Evolutionary conservation across 2,329 filamentous ascomycete species (phyloP), one percentile per base, ranked within the genome.

Genomic region (Alternaria atra): DNA sequence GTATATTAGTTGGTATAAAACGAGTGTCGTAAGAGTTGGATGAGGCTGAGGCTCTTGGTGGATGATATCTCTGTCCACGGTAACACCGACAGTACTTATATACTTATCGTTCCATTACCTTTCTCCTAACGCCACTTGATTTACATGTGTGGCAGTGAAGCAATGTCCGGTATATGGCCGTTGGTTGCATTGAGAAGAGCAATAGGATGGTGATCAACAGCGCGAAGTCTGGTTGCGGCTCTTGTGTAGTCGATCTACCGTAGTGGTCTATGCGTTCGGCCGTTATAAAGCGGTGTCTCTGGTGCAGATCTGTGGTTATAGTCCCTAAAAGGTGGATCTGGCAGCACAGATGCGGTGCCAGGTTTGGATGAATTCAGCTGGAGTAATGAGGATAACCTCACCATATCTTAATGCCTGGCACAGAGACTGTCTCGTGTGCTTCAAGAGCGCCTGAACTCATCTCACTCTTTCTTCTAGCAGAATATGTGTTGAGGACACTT

Each of bases 91-190:
- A 37, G 46, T 50, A 17, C 46, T 50, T 50, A 50, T 50, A 50
- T 50, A 50, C 46, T 25, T 13, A 37, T 15, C 20, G 23, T 35
- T 37, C 32, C 32, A 27, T n/a, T 25, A 6, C 20, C 46, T 37
- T 23, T 50, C 46, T 27, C 46, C 32, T 50, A 13, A 50, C 46
- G 46, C 46, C 46, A 50, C 46, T 25, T 10, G 20, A 50, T 37
- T 20, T 50, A 25, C 32, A 50, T 23, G 17, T 50, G 32, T 50
- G 46, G 46, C 46, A 50, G 46, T 15, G 30, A 20, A 27, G 32
- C 27, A 50, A 50, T 50, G 20, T 50, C 46, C 46, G 46, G 46
- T 37, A 27, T n/a, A 50, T 50, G 30, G 34, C 46, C 46, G 46
- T 50, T 50, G 30, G 23, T 3, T 27, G 46, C 46, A 50, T 37